Evolutionary conservation across 1,284 basidiomycete genomes (phyloP).

Genomic region (Cryptococcus sp.): DNA sequence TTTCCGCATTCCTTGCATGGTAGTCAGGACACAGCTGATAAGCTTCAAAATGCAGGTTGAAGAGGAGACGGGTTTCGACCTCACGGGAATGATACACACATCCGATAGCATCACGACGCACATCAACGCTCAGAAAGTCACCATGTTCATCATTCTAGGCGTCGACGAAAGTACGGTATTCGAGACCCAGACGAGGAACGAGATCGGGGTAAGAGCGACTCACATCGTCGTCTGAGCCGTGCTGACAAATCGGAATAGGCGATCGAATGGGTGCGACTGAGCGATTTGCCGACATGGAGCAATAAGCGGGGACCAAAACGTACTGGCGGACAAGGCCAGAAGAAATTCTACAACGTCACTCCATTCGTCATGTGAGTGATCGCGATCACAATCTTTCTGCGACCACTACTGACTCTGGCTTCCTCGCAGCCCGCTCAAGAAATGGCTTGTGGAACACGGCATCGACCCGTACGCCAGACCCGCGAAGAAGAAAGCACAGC

Average conservation of each 20-base stretch:
- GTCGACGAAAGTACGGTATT: slow-evolving; percentile 90
- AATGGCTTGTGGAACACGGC: slow-evolving; percentile 39
- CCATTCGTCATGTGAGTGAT: slow-evolving; percentile 85
- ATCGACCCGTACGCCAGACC: slow-evolving; percentile 30
- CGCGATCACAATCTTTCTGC: not conserved
- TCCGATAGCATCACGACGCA: slow-evolving; percentile 79
- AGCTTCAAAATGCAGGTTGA: slow-evolving; percentile 64
- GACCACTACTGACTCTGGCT: not conserved
- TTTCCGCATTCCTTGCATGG: not conserved
- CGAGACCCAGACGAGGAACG: slow-evolving; percentile 92
- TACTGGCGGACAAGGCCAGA: slow-evolving; percentile 46
- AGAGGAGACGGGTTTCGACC: slow-evolving; percentile 91
- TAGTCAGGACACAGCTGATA: slow-evolving; percentile 2
- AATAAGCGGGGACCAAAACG: slow-evolving; percentile 62
- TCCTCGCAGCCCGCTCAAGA: slow-evolving; percentile 39
- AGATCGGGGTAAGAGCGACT: slow-evolving; percentile 81
- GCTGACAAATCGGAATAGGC: slow-evolving; percentile 61
- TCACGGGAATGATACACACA: slow-evolving; percentile 68
- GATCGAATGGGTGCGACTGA: slow-evolving; percentile 93
- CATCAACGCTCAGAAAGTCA: slow-evolving; percentile 85
- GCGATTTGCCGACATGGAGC: slow-evolving; percentile 92
- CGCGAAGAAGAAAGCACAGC: slow-evolving; percentile 12
- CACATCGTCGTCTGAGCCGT: not conserved
- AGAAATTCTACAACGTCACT: slow-evolving; percentile 93
- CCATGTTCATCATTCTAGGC: slow-evolving; percentile 86